Evolutionary conservation across 2,329 filamentous ascomycete species (phyloP), one percentile per base, ranked within the genome.

Genomic region (Trichoderma atrobrunneum): DNA sequence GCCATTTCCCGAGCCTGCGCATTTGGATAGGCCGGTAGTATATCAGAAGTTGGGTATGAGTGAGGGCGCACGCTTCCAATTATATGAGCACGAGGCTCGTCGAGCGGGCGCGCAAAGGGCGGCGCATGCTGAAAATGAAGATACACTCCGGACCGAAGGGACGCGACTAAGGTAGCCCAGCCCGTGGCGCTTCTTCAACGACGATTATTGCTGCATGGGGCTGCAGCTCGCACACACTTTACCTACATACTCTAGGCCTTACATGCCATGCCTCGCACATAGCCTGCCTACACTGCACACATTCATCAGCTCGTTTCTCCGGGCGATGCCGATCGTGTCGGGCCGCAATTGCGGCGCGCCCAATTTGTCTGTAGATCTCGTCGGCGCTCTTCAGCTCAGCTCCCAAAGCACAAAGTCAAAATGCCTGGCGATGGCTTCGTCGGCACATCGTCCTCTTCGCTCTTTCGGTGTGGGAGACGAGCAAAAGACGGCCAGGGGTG

Each of bases 341-440:
- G 66, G 66, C 69, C 69, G 69, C 65, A 62, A 71, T 64, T 32
- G 54, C 54, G 64, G 64, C 64, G 69, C 69, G 69, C 69, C 61
- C 69, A 71, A 65, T 60, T 43, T 59, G 69, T 26, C 51, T 60
- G 69, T 43, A 48, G 69, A 71, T 71, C 69, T 48, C 4, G 60
- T 71, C 59, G 63, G 67, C 56, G 18, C 16, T 39, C 36, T 43
- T n/a, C 39, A 43, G 39, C 39, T 16, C 28, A 8, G 63, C 48
- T 56, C 28, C 57, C 21, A 56, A 14, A 28, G 39, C 39, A 8
- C 7, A 43, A 18, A 43, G 16, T 14, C 21, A 14, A 21, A 56
- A 3, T 54, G 51, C 12, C 24, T 28, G 56, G 18, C 8, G 28
- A 60, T 60, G 57, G 28, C 28, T 21, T 59, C 28, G 7, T 32